Evolutionary conservation across 148 eudicot species (phyloP).

Genomic region (Persicaria maculosa): DNA sequence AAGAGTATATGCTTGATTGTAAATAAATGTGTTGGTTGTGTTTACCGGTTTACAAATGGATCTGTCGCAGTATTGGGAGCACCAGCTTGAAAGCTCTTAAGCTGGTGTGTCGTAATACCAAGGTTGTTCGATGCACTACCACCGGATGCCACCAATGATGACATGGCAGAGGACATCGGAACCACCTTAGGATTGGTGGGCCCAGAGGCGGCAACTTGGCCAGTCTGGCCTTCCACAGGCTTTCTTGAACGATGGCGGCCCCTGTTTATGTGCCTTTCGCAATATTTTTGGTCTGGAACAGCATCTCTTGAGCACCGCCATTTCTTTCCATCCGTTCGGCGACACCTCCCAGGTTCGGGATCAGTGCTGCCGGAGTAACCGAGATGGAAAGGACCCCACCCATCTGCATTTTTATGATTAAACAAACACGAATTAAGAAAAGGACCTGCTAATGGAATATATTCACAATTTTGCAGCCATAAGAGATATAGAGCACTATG

Average conservation of each 20-base stretch:
- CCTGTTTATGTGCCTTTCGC: conserved; percentile 21
- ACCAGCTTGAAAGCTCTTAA: conserved; percentile 33
- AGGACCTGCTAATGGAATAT: background rate
- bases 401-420: conserved; percentile 9
- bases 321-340: conserved; percentile 22
- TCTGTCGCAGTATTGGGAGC: conserved; percentile 35
- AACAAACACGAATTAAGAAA: background rate
- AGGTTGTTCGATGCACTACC: conserved; percentile 35
- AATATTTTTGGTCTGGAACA: conserved; percentile 19
- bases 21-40: conserved; percentile 2
- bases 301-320: conserved; percentile 24
- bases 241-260: conserved; percentile 26
- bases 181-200: conserved; percentile 41
- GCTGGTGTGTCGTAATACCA: conserved; percentile 24
- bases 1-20: conserved; percentile 16
- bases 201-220: conserved; percentile 60
- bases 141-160: conserved; percentile 40
- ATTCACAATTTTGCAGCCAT: background rate
- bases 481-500: background rate
- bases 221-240: conserved; percentile 47
- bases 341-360: conserved; percentile 22
- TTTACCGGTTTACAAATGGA: conserved; percentile 42
- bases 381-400: conserved; percentile 19
- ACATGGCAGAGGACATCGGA: conserved; percentile 17
- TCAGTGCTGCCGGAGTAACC: conserved; percentile 18